Evolutionary conservation across 2,329 filamentous ascomycete genomes (phyloP).

Genomic region (Aspergillus intermedius): DNA sequence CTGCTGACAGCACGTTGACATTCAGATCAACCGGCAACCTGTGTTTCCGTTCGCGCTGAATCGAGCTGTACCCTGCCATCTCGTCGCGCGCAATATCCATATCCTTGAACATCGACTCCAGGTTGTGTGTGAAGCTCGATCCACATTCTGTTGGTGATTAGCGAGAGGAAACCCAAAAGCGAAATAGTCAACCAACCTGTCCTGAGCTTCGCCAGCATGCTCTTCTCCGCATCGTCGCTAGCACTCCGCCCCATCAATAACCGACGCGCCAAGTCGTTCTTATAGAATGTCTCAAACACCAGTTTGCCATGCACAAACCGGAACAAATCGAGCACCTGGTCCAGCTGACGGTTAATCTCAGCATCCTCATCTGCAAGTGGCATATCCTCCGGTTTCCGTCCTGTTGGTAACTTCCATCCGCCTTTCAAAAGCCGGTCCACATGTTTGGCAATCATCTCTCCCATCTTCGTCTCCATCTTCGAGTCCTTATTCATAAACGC

Average conservation of each 20-base stretch:
- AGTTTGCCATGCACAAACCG: conserved; percentile 96
- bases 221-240: conserved; percentile 89
- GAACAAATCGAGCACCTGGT: conserved; percentile 90
- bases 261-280: conserved; percentile 86
- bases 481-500: conserved; percentile 85
- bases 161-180: conserved; percentile 1
- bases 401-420: conserved; percentile 66
- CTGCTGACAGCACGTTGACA: conserved; percentile 83
- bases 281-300: conserved; percentile 98
- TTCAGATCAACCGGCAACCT: conserved; percentile 62
- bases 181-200: conserved; percentile 44
- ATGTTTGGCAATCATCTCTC: conserved; percentile 98
- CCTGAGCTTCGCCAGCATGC: conserved; percentile 87
- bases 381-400: conserved; percentile 40
- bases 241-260: conserved; percentile 88
- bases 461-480: conserved; percentile 71
- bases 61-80: conserved; percentile 76
- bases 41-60: conserved; percentile 55
- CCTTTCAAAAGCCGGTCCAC: conserved; percentile 83
- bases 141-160: conserved; percentile 64
- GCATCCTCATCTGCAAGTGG: conserved; percentile 79
- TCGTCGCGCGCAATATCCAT: conserved; percentile 90
- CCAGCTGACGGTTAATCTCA: conserved; percentile 84
- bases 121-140: conserved; percentile 87
- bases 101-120: conserved; percentile 99